phyloP scores from a whole-genome alignment of 2,329 filamentous ascomycete genomes.

The Sporothrix pallida region DNA sequence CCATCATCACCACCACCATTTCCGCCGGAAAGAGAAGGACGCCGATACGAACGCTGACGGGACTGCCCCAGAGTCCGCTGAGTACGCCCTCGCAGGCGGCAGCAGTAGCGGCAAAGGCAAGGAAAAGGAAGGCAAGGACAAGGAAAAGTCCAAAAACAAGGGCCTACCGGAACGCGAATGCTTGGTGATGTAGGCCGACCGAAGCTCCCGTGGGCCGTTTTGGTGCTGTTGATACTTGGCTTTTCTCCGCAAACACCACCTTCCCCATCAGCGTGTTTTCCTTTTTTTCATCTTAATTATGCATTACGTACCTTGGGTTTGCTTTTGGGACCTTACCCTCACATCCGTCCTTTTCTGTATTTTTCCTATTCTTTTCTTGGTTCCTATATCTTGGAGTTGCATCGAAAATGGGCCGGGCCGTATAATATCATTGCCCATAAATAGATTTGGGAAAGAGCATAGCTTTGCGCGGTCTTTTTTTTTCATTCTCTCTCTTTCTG shows the following conservation, averaged over 20 bases:
- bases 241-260: background rate
- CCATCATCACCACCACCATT: slow-evolving; percentile 37
- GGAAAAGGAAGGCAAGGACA: slow-evolving; percentile 38
- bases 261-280: too few relatives aligned
- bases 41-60: slow-evolving; percentile 22
- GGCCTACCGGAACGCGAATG: slow-evolving; percentile 45
- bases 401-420: background rate
- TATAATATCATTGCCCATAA: background rate
- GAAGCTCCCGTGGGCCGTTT: background rate
- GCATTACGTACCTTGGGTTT: background rate
- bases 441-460: slow-evolving; percentile 20
- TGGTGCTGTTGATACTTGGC: background rate
- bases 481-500: background rate
- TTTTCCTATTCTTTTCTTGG: background rate
- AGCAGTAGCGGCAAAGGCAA: background rate
- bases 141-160: slow-evolving; percentile 38
- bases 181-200: slow-evolving; percentile 41
- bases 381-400: background rate
- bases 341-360: too few relatives aligned
- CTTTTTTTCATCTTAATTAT: too few relatives aligned
- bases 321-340: background rate
- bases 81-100: background rate
- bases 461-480: slow-evolving; percentile 11
- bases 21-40: slow-evolving; percentile 35
- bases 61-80: background rate